phyloP scores from a whole-genome alignment of 495 filamentous ascomycete genomes.

The Aspergillus sclerotiicarbonarius region DNA sequence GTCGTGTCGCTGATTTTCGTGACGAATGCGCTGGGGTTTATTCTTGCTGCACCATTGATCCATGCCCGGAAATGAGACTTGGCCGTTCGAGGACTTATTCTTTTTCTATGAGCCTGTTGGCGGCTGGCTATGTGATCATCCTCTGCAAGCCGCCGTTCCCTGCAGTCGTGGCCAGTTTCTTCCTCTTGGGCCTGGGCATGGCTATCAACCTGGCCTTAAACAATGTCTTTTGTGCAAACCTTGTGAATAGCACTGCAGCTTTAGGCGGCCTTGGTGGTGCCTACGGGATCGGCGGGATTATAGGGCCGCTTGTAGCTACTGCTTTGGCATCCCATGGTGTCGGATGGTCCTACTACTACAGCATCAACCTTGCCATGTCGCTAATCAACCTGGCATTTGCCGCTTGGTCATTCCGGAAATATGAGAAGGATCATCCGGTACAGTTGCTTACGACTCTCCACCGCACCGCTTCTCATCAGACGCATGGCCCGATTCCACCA shows the following conservation, averaged over 20 bases:
- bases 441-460: neutral
- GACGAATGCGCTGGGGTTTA: constrained; percentile 73
- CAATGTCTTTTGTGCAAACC: constrained; percentile 72
- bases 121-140: constrained; percentile 62
- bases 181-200: constrained; percentile 65
- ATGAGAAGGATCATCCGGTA: constrained; percentile 28
- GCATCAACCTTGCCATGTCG: constrained; percentile 35
- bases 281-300: constrained; percentile 71
- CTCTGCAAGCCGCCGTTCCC: constrained; percentile 67
- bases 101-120: constrained; percentile 46
- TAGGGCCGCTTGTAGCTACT: constrained; percentile 71
- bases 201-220: constrained; percentile 67
- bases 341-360: constrained; percentile 34
- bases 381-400: constrained; percentile 47
- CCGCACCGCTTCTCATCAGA: constrained; percentile 37
- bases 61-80: constrained; percentile 43
- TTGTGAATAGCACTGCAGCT: constrained; percentile 60
- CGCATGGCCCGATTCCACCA: constrained; percentile 17
- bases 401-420: constrained; percentile 53
- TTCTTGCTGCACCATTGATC: constrained; percentile 64
- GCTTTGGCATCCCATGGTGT: constrained; percentile 43
- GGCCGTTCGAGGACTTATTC: constrained; percentile 64
- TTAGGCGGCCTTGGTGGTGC: constrained; percentile 64
- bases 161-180: constrained; percentile 60
- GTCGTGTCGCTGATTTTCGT: constrained; percentile 79